phyloP scores from a whole-genome alignment of 208 protist species.

The Sergeia podlipaevii region DNA sequence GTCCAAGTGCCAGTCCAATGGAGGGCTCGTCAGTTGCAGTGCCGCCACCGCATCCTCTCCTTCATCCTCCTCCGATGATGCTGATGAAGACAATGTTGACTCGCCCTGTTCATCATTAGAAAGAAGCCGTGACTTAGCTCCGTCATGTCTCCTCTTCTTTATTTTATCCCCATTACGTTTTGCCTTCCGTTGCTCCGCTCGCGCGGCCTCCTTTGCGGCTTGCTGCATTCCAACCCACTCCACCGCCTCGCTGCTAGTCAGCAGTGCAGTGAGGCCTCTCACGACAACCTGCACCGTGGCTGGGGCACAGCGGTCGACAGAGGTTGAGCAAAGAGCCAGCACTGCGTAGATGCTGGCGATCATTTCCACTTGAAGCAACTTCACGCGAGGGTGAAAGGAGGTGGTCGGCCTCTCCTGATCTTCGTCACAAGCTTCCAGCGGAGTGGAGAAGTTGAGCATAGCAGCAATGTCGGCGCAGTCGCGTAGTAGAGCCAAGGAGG shows the following conservation, averaged over 20 bases:
- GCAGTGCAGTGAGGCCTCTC: slow-evolving; percentile 59
- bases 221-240: slow-evolving; percentile 23
- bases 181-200: slow-evolving; percentile 8
- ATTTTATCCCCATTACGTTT: neutral
- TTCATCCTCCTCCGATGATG: slow-evolving; percentile 19
- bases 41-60: neutral
- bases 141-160: neutral
- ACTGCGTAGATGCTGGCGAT: slow-evolving; percentile 52
- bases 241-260: slow-evolving; percentile 51
- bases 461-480: slow-evolving; percentile 55
- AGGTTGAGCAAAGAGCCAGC: slow-evolving; percentile 44
- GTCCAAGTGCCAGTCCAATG: slow-evolving; percentile 28
- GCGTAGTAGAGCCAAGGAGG: slow-evolving; percentile 43
- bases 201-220: slow-evolving; percentile 14
- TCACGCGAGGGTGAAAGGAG: slow-evolving; percentile 50
- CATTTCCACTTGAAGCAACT: slow-evolving; percentile 53
- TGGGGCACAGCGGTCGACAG: slow-evolving; percentile 24
- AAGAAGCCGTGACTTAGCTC: neutral
- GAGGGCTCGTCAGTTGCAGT: slow-evolving; percentile 7
- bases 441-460: slow-evolving; percentile 54
- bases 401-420: slow-evolving; percentile 71
- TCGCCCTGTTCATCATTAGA: slow-evolving; percentile 2
- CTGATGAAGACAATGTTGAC: no score
- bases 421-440: slow-evolving; percentile 49
- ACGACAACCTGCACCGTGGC: slow-evolving; percentile 47